Evolutionary conservation across 2,329 filamentous ascomycete genomes (phyloP), one percentile per base, ranked within the genome.

Genomic region (Ambrosiella cleistominuta): DNA sequence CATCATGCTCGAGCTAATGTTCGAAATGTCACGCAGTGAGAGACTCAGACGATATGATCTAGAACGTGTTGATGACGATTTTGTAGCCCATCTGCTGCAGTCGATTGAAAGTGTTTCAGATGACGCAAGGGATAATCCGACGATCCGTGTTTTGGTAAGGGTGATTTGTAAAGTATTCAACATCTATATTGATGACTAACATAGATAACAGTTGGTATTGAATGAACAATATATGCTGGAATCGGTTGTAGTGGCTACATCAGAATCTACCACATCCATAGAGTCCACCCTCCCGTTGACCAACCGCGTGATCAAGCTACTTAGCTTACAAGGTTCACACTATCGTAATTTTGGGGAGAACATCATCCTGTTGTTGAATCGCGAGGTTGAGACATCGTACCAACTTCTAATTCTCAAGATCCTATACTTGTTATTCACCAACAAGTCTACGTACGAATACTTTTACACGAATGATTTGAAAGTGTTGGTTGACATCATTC

Each of bases 331-430:
- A 65, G 91, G 91, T 2, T 79, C 82, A 54, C 76, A 76, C 1
- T 97, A 89, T 68, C 90, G 91, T 66, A 96, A 91, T 0, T 98
- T 98, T 73, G 93, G 93, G 56, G 91, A 96, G 72, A 98, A 97
- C 64, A 86, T 98, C 61, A 98, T 98, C 62, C 75, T 98, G 4
- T 78, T 98, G 1, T 77, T 98, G 44, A 98, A 98, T 68, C 84
- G 93, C 65, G 93, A 97, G 74, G 88, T 86, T 8, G 90, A 97
- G 69, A 95, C 93, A 0, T 91, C 89, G 1, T 79, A 95, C 42
- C 94, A 98, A 70, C 77, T 98, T 35, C 78, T 98, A n/a, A 97
- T 97, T 61, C 76, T 98, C 47, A 98, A 98, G 70, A 80, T 96
- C 3, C 75, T 98, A 36, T 98, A 97, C 70, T 80, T 98, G 40